phyloP scores from a whole-genome alignment of 2,329 filamentous ascomycete species.

The Zopfia rhizophila region DNA sequence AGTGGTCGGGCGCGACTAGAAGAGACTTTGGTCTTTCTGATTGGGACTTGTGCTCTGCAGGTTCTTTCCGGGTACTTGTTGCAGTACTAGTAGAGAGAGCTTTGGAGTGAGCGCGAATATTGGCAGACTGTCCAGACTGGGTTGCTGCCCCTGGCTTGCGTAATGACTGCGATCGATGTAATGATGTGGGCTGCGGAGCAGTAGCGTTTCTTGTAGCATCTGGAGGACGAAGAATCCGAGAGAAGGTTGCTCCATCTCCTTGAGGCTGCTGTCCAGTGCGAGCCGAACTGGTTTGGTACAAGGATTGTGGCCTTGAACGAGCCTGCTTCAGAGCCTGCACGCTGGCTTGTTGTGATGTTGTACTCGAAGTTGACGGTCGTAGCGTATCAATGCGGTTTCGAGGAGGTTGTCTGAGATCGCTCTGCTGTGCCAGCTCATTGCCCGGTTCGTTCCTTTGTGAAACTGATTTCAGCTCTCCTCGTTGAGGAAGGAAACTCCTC shows the following conservation, averaged over 20 bases:
- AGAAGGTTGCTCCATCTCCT: slow-evolving; percentile 15
- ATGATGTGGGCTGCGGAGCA: slow-evolving; percentile 24
- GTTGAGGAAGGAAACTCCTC: slow-evolving; percentile 47
- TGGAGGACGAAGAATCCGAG: slow-evolving; percentile 31
- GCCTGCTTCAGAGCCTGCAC: slow-evolving; percentile 15
- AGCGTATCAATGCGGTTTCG: neutral
- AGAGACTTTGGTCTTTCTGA: slow-evolving; percentile 40
- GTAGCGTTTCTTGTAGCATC: slow-evolving; percentile 30
- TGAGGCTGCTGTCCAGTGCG: slow-evolving; percentile 16
- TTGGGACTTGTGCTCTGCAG: slow-evolving; percentile 21
- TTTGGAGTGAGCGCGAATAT: slow-evolving; percentile 30
- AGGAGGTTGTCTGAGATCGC: neutral
- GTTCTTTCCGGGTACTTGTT: slow-evolving; percentile 24
- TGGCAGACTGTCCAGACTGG: slow-evolving; percentile 25
- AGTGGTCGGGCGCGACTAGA: slow-evolving; percentile 22
- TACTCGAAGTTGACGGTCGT: slow-evolving; percentile 2
- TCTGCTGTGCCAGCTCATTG: slow-evolving; percentile 1
- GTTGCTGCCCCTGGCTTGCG: slow-evolving; percentile 36
- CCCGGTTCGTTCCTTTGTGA: slow-evolving; percentile 9
- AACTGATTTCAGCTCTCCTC: slow-evolving; percentile 36
- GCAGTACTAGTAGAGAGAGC: slow-evolving; percentile 39
- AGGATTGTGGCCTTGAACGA: slow-evolving; percentile 42
- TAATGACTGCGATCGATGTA: slow-evolving; percentile 42
- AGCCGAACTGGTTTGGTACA: slow-evolving; percentile 37
- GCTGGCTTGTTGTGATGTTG: slow-evolving; percentile 13